Evolutionary conservation across 441 rosid genomes (phyloP), one percentile per base, ranked within the genome.

Genomic region (Croton setiger): DNA sequence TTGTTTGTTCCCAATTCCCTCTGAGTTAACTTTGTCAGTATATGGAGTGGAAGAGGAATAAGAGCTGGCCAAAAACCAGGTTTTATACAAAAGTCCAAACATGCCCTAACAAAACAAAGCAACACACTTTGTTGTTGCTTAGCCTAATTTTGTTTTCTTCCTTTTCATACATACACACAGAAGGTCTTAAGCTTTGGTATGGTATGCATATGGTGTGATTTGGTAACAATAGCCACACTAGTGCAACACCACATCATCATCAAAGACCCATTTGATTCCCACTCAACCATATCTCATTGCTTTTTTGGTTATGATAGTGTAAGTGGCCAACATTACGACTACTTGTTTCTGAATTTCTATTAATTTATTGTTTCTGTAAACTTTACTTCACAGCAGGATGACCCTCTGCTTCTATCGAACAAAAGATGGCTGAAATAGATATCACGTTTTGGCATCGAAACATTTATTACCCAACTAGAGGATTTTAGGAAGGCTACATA

Each of bases 101-200:
- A n/a, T n/a, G n/a, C 80, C 82, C 75, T 49, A 75, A 76, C 89
- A 84, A 83, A 74, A 74, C 85, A 80, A 80, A 85, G 78, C 87
- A 79, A 71, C 87, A 84, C 72, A 76, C 72, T 64, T 55, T 41
- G 63, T 81, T 86, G 88, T 83, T 83, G 79, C 74, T 7, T 86
- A 76, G 90, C 72, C 62, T 60, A 36, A 64, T 79, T 27, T 79
- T 80, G 84, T 81, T 74, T 66, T 73, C 65, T 73, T 67, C 31
- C 31, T n/a, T n/a, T n/a, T n/a, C n/a, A n/a, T n/a, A n/a, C n/a
- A n/a, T n/a, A n/a, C n/a, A n/a, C n/a, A n/a, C n/a, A n/a, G n/a
- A n/a, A n/a, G n/a, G n/a, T n/a, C n/a, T n/a, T n/a, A n/a, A n/a
- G n/a, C n/a, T n/a, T n/a, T n/a, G n/a, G n/a, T n/a, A n/a, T n/a